Evolutionary conservation across 1,284 basidiomycete genomes (phyloP).

Genomic region (Schizophyllum commune): DNA sequence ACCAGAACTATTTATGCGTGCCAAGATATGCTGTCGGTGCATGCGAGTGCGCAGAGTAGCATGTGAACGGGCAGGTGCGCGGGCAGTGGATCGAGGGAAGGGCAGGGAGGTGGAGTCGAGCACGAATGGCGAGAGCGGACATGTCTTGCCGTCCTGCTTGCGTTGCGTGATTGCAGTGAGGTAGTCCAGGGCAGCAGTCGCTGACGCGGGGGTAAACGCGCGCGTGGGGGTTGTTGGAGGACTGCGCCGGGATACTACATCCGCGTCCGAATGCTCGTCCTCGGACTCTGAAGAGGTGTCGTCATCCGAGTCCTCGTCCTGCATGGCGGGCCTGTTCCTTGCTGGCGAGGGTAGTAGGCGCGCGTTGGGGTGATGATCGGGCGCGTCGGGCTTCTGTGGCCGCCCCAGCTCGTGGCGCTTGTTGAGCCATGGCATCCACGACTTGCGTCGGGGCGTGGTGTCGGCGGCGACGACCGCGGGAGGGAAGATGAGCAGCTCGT

Average conservation of each 20-base stretch:
- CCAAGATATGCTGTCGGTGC: background rate
- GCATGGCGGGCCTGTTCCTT: background rate
- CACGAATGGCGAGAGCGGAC: background rate
- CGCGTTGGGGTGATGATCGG: background rate
- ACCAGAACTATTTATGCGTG: background rate
- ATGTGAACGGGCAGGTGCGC: background rate
- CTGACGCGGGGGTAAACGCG: slow-evolving; percentile 16
- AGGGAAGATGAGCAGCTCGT: slow-evolving; percentile 32
- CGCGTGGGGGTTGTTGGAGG: slow-evolving; percentile 7
- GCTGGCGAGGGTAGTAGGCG: background rate
- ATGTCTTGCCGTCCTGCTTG: slow-evolving; percentile 1
- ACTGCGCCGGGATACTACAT: slow-evolving; percentile 1
- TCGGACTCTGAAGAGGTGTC: slow-evolving; percentile 11
- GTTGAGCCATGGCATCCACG: slow-evolving; percentile 46
- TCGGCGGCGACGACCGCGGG: slow-evolving; percentile 7
- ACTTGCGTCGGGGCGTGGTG: slow-evolving; percentile 25
- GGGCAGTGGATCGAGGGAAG: background rate
- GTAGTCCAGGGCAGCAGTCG: slow-evolving; percentile 17
- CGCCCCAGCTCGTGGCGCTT: slow-evolving; percentile 22
- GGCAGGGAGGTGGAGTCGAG: background rate
- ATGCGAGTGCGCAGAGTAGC: background rate
- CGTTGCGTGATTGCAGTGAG: background rate
- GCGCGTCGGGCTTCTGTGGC: background rate
- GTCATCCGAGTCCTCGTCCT: slow-evolving; percentile 12
- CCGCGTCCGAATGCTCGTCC: slow-evolving; percentile 10